Percentiles rank a stretch among this genome's conserved stretches.
Evolutionary conservation across 2,329 filamentous ascomycete species (phyloP).

Genomic region (Fusarium gaditjirri): DNA sequence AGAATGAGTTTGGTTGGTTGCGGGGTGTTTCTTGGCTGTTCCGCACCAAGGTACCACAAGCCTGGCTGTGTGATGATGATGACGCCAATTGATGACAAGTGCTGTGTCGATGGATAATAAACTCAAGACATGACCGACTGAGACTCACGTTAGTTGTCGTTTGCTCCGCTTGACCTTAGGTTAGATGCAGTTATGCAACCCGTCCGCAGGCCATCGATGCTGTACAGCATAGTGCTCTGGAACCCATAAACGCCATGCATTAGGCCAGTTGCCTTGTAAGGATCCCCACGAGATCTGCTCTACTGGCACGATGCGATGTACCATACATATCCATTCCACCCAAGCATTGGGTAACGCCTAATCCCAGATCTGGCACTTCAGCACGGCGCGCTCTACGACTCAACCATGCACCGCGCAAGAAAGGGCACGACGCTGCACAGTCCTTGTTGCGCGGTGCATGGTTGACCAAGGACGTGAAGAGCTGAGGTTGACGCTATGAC

Average conservation of each 20-base stretch:
- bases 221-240: slow-evolving; percentile 21
- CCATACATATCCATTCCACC: slow-evolving; percentile 13
- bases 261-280: slow-evolving; percentile 31
- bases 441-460: not conserved
- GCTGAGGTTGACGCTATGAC: slow-evolving; percentile 32
- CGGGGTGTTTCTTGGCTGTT: slow-evolving; percentile 10
- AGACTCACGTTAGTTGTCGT: not conserved
- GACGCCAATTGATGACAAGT: not conserved
- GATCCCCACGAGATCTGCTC: slow-evolving; percentile 43
- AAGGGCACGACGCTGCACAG: not conserved
- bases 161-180: not conserved
- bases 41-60: slow-evolving; percentile 19
- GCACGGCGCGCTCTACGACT: slow-evolving; percentile 2
- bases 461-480: slow-evolving; percentile 10
- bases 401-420: too few species aligned
- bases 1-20: slow-evolving; percentile 2
- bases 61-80: not conserved
- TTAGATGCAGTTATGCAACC: slow-evolving; percentile 15
- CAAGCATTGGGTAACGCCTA: slow-evolving; percentile 24
- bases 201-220: slow-evolving; percentile 7
- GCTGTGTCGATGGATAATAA: not conserved
- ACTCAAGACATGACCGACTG: not conserved
- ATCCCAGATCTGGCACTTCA: slow-evolving; percentile 18
- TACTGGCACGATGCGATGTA: slow-evolving; percentile 9
- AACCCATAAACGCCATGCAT: slow-evolving; percentile 41